Evolutionary conservation across 768 basidiomycete genomes (phyloP), one percentile per base, ranked within the genome.

Genomic region (Suillus brevipes): DNA sequence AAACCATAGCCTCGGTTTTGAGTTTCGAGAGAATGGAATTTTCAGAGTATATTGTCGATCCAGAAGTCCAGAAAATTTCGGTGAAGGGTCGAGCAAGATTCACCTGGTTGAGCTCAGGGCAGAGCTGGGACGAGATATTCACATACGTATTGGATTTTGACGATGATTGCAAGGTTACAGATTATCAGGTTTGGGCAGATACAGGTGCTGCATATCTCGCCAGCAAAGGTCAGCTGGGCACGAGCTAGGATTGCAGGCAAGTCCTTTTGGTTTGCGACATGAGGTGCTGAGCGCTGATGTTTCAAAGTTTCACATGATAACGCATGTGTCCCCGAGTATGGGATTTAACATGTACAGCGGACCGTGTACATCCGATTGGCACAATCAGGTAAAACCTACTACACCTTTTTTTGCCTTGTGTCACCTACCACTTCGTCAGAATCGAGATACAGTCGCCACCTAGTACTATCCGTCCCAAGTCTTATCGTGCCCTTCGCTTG

Each of bases 151-250:
- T 89, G 66, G 85, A 85, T 71, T 89, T 89, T 70, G 87, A 88
- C 62, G 79, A 84, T 28, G 80, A 82, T 36, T 70, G 75, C 62
- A 88, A 84, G 73, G 77, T 90, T n/a, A 78, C 78, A 28, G 77
- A 81, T 50, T 88, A 87, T 79, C 84, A 89, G 70, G 81, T 89
- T 2, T 90, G 88, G 88, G 86, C 85, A 13, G 89, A 90, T 73
- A 85, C 87, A 8, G 88, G 87, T 13, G 84, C 87, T 6, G 82
- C 85, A 12, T 87, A 87, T 73, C 79, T 89, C 16, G 88, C 87
- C 6, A 80, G 84, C 45, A 78, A 73, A 28, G 86, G 87, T n/a
- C 69, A 78, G 70, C 72, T 87, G 40, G 20, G 34, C 20, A 20
- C 25, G 40, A 42, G 40, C 18, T 36, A 59, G 40, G 31, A 56